phyloP scores from a whole-genome alignment of 768 basidiomycete species.

The Suillus cothurnatus region DNA sequence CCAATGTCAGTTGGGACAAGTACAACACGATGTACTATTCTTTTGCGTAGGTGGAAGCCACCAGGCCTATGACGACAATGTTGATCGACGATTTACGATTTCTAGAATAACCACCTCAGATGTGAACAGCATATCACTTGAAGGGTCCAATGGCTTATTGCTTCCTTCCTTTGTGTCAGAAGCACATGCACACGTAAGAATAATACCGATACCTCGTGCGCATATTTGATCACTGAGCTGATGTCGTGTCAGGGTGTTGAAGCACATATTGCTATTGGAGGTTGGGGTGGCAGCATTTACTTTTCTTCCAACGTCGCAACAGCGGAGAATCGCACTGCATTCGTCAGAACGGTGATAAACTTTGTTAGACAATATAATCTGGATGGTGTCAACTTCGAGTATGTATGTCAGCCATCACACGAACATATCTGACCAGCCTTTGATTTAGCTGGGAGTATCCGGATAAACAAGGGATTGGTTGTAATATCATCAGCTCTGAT shows the following conservation, averaged over 20 bases:
- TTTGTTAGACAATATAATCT: constrained; percentile 52
- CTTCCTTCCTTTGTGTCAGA: constrained; percentile 11
- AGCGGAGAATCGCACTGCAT: constrained; percentile 53
- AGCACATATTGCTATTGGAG: constrained; percentile 63
- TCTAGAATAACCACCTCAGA: constrained; percentile 9
- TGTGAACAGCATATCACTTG: constrained; percentile 3
- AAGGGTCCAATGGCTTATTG: constrained; percentile 3
- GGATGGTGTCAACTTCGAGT: constrained; percentile 72
- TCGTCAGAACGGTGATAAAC: constrained; percentile 54
- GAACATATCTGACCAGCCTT: background rate
- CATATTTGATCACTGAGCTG: background rate
- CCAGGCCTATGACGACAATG: background rate
- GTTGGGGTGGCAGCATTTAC: constrained; percentile 65
- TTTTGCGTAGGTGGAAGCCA: constrained; percentile 49
- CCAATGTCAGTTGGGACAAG: constrained; percentile 49
- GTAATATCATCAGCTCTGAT: constrained; percentile 60
- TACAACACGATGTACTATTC: constrained; percentile 60
- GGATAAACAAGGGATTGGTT: constrained; percentile 61
- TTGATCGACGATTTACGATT: background rate
- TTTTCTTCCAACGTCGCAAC: constrained; percentile 63
- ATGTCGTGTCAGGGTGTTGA: constrained; percentile 46
- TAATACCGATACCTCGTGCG: background rate
- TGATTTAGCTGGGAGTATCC: constrained; percentile 83
- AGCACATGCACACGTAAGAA: constrained; percentile 12
- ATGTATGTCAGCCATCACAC: constrained; percentile 21